Percentiles rank a stretch among this genome's conserved stretches.
Evolutionary conservation across 2,329 filamentous ascomycete genomes (phyloP).

Genomic region (Fusarium coicis): DNA sequence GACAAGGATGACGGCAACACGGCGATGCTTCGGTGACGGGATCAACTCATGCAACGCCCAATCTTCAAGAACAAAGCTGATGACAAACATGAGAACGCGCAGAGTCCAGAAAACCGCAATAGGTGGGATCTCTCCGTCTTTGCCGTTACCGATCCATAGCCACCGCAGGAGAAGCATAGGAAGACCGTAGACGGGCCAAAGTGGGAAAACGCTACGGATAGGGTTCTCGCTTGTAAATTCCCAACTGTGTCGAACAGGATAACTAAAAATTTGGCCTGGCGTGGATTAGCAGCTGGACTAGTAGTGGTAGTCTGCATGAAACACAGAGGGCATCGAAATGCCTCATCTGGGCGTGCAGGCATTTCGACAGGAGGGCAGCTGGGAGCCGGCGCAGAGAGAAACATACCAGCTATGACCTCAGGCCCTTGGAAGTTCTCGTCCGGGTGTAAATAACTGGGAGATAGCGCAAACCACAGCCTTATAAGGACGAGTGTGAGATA

Average conservation of each 20-base stretch:
- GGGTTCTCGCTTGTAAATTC: constrained; percentile 91
- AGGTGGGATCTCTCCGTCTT: constrained; percentile 82
- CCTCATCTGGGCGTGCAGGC: no score
- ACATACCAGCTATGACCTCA: constrained; percentile 92
- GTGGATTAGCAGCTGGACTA: constrained; percentile 21
- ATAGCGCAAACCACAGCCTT: constrained; percentile 92
- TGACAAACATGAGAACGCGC: constrained; percentile 88
- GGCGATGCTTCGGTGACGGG: constrained; percentile 75
- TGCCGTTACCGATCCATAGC: constrained; percentile 87
- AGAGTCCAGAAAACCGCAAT: constrained; percentile 89
- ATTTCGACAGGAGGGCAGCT: not conserved
- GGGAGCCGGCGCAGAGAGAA: not conserved
- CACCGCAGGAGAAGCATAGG: constrained; percentile 94
- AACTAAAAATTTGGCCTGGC: constrained; percentile 89
- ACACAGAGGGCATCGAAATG: not conserved
- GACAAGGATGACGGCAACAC: constrained; percentile 82
- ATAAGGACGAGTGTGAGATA: constrained; percentile 87
- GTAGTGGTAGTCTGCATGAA: not conserved
- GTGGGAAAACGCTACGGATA: constrained; percentile 93
- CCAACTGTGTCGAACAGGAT: constrained; percentile 91
- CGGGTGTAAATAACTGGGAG: constrained; percentile 95
- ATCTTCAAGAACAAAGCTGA: constrained; percentile 97
- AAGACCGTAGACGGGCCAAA: constrained; percentile 95
- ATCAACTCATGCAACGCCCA: constrained; percentile 97
- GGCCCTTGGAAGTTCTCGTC: constrained; percentile 99